A percentile compares a stretch with the other conserved stretches of the same genome.
Conservation (phyloP, 1,284 basidiomycete species). For the Microbotryum intermedium region DNA sequence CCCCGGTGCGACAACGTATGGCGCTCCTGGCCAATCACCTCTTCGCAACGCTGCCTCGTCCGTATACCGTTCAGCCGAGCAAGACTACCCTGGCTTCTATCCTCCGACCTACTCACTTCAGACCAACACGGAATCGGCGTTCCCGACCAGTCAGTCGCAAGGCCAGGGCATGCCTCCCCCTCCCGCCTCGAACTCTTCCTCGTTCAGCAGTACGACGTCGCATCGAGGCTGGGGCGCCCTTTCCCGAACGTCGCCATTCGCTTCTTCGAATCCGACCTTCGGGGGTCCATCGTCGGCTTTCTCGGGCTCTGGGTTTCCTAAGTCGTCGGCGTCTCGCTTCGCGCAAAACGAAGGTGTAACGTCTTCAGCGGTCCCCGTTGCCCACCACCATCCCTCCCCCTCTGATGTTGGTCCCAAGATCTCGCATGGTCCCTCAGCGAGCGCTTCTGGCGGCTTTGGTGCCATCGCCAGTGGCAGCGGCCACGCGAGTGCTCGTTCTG, state of each 20-base stretch:
- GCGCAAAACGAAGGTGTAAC: no score
- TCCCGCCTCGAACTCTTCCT: not conserved
- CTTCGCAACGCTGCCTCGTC: constrained; percentile 4
- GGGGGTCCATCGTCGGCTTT: no score
- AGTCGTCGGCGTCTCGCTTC: no score
- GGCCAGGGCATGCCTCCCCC: not conserved
- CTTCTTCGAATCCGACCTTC: not conserved
- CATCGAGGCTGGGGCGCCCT: constrained; percentile 1
- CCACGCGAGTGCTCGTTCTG: not conserved
- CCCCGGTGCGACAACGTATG: constrained; percentile 7
- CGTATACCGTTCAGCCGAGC: constrained; percentile 20
- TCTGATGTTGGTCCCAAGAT: no score
- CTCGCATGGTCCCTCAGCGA: constrained; percentile 1
- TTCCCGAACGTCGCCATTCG: constrained; percentile 1
- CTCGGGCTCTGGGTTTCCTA: no score
- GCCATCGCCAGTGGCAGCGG: not conserved
- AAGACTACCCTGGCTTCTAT: constrained; percentile 14
- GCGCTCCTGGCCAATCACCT: not conserved
- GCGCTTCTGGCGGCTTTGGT: constrained; percentile 11
- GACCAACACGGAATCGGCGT: not conserved
- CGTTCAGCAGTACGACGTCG: not conserved
- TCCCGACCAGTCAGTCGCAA: constrained; percentile 10
- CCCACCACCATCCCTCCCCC: no score
- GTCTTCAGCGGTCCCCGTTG: no score
- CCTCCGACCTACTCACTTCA: constrained; percentile 1